Evolutionary conservation across 768 basidiomycete genomes (phyloP).

Genomic region (Lactifluus pinguis): DNA sequence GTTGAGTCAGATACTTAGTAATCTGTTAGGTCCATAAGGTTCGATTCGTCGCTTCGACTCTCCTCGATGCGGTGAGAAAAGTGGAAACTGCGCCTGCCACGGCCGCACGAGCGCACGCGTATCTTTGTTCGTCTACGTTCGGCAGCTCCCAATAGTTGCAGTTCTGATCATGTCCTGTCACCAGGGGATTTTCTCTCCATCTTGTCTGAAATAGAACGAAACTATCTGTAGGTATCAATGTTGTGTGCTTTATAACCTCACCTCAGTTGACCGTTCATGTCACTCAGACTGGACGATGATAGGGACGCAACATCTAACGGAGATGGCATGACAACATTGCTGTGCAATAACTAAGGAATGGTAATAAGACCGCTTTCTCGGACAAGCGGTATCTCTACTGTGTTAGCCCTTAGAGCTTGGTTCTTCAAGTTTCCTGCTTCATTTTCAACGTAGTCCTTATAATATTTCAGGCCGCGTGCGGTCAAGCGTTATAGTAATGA

Average conservation of each 20-base stretch:
- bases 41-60: constrained; percentile 84
- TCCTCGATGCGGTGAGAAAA: constrained; percentile 76
- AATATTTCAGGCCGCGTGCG: background rate
- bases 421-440: background rate
- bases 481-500: background rate
- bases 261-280: background rate
- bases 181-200: constrained; percentile 90
- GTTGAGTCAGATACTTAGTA: background rate
- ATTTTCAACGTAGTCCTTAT: constrained; percentile 3
- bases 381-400: constrained; percentile 5
- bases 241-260: background rate
- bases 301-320: constrained; percentile 52
- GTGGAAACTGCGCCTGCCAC: constrained; percentile 72
- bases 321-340: constrained; percentile 39
- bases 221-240: constrained; percentile 57
- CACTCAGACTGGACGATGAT: constrained; percentile 55
- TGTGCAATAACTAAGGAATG: constrained; percentile 16
- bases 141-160: background rate
- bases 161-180: background rate
- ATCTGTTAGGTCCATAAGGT: constrained; percentile 73
- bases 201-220: constrained; percentile 82
- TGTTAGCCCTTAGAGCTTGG: constrained; percentile 2
- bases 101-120: constrained; percentile 78
- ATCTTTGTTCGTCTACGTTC: constrained; percentile 54
- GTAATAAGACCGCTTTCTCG: background rate